Conservation (phyloP, 73 alveolate species). For the Paramecium sexaurelia region DNA sequence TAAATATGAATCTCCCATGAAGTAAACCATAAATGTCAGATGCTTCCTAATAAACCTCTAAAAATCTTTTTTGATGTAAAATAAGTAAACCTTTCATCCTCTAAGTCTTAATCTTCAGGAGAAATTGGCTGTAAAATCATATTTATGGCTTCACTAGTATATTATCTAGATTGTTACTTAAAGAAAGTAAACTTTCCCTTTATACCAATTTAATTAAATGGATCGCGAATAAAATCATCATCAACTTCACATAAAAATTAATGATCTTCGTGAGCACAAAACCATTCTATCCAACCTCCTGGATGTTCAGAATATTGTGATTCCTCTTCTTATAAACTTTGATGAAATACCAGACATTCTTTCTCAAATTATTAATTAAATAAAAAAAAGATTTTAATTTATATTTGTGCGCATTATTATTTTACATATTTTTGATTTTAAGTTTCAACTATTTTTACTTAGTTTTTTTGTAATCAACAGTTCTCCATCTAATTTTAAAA, state of each 20-base stretch:
- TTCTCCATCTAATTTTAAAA: background rate
- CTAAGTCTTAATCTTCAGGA: conserved; percentile 88
- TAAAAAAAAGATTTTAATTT: background rate
- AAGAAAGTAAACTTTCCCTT: conserved; percentile 56
- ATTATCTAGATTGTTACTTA: conserved; percentile 33
- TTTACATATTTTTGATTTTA: too few species aligned
- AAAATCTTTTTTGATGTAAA: conserved; percentile 68
- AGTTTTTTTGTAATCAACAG: background rate
- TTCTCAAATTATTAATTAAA: background rate
- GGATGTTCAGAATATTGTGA: conserved; percentile 58
- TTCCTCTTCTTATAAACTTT: conserved; percentile 18
- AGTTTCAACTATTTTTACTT: too few species aligned
- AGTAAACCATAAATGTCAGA: conserved; percentile 90
- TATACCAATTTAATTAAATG: conserved; percentile 75
- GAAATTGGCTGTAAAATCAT: conserved; percentile 84
- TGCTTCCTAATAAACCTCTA: conserved; percentile 87
- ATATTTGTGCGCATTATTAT: background rate
- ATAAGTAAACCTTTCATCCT: conserved; percentile 73
- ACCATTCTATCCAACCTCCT: conserved; percentile 92
- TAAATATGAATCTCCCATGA: conserved; percentile 85
- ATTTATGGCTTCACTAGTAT: conserved; percentile 70
- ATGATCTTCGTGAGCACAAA: conserved; percentile 93
- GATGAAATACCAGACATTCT: conserved; percentile 44
- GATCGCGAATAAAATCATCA: conserved; percentile 88
- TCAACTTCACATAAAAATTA: conserved; percentile 88